Conservation (phyloP, 257 asterid genomes). For the Plantago major region DNA sequence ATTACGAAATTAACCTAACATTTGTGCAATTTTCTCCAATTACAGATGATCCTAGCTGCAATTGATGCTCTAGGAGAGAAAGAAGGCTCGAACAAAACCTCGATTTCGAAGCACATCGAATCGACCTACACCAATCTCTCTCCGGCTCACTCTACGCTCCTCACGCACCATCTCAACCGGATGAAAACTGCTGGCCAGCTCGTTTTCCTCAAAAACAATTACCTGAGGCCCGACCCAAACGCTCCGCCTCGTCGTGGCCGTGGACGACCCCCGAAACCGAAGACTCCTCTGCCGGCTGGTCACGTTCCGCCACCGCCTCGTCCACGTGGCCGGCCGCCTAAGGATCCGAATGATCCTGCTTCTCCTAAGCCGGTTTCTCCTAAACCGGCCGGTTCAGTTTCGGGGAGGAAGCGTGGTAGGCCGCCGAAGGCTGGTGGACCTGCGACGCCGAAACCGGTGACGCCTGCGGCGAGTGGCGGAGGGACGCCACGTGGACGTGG, state of each 20-base stretch:
- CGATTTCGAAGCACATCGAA: conserved; percentile 65
- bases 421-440: conserved; percentile 44
- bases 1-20: not conserved
- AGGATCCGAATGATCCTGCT: conserved; percentile 41
- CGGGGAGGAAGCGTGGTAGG: conserved; percentile 73
- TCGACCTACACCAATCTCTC: conserved; percentile 51
- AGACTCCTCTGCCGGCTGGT: conserved; percentile 34
- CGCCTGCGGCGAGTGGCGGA: conserved; percentile 12
- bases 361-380: conserved; percentile 23
- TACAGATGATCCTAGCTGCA: conserved; percentile 64
- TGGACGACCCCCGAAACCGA: conserved; percentile 89
- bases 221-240: conserved; percentile 56
- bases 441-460: conserved; percentile 6
- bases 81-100: conserved; percentile 55
- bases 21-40: not conserved
- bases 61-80: conserved; percentile 51
- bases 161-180: conserved; percentile 62
- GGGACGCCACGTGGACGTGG: conserved; percentile 64
- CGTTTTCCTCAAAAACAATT: conserved; percentile 50
- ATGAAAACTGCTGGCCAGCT: conserved; percentile 71
- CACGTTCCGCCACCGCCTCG: conserved; percentile 38
- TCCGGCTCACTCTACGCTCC: conserved; percentile 50
- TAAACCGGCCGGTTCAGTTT: conserved; percentile 4
- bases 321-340: conserved; percentile 78
- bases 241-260: conserved; percentile 88